A percentile compares a stretch with the other conserved stretches of the same genome.
Evolutionary conservation across 1,284 basidiomycete genomes (phyloP).

Genomic region (Neotropicomus parvogracilis): DNA sequence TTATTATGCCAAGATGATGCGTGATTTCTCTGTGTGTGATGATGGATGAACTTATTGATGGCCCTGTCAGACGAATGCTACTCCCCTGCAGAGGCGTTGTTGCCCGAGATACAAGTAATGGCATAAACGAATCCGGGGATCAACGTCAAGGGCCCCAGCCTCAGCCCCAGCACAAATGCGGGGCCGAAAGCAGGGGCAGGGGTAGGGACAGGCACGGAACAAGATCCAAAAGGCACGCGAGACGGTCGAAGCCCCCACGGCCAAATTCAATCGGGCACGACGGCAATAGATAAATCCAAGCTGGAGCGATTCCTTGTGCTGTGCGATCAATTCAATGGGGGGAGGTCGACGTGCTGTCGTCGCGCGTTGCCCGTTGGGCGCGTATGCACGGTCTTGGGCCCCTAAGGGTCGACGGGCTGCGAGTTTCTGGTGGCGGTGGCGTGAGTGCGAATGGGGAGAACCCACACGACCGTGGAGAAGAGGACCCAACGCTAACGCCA

Average conservation of each 20-base stretch:
- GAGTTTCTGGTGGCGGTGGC: not conserved
- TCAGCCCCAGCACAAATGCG: no score
- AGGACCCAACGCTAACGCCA: conserved; percentile 51
- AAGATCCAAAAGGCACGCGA: conserved; percentile 46
- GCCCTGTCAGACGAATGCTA: conserved; percentile 5
- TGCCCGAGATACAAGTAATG: conserved; percentile 49
- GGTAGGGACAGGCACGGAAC: not conserved
- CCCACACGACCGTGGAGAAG: no score
- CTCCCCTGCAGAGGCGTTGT: conserved; percentile 45
- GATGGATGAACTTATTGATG: not conserved
- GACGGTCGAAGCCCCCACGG: conserved; percentile 53
- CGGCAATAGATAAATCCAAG: conserved; percentile 51
- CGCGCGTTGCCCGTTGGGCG: conserved; percentile 30
- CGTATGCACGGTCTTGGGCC: conserved; percentile 50
- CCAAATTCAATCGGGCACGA: conserved; percentile 46
- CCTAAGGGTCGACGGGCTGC: conserved; percentile 23
- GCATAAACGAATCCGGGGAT: not conserved
- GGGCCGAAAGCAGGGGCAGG: not conserved
- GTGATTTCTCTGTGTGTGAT: not conserved
- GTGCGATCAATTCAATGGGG: conserved; percentile 65
- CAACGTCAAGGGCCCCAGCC: no score
- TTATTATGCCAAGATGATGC: conserved; percentile 47
- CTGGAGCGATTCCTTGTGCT: conserved; percentile 67
- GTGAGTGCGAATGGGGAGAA: not conserved
- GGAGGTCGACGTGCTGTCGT: conserved; percentile 46